Conservation (phyloP, 139 green algal genomes). For the Yamagishiella unicocca region DNA sequence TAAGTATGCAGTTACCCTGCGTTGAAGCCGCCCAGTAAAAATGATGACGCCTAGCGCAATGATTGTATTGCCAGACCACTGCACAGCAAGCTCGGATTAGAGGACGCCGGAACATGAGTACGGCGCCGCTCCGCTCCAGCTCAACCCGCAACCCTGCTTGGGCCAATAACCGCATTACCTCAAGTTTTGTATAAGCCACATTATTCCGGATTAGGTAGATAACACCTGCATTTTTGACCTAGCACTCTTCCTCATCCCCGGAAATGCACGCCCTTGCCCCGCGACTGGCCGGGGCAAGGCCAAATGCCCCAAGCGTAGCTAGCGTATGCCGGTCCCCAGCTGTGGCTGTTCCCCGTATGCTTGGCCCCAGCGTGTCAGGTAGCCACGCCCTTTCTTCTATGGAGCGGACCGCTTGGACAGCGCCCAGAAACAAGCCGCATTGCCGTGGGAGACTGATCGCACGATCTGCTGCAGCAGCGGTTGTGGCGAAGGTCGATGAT, state of each 20-base stretch:
- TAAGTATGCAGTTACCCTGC: too few species aligned
- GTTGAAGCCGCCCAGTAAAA: too few species aligned
- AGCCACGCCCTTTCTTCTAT: neutral
- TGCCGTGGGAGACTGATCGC: neutral
- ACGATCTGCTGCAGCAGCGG: neutral
- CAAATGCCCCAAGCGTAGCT: neutral
- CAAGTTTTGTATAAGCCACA: neutral
- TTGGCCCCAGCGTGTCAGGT: neutral
- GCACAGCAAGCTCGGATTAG: too few species aligned
- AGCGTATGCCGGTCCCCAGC: conserved; percentile 6
- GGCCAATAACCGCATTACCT: neutral
- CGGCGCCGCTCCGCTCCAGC: conserved; percentile 17
- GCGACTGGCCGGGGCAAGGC: neutral
- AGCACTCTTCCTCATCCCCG: neutral
- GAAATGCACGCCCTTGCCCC: conserved; percentile 29
- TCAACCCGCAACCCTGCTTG: neutral
- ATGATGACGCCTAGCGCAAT: too few species aligned
- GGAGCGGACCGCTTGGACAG: neutral
- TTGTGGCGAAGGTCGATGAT: neutral
- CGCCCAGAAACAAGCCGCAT: neutral
- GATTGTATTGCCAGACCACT: too few species aligned
- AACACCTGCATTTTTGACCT: neutral
- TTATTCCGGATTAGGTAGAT: neutral
- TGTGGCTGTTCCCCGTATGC: neutral
- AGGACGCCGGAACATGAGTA: too few species aligned